Base-by-base conservation (phyloP, 257 asterid genomes). In the Scutellaria barbata region DNA sequence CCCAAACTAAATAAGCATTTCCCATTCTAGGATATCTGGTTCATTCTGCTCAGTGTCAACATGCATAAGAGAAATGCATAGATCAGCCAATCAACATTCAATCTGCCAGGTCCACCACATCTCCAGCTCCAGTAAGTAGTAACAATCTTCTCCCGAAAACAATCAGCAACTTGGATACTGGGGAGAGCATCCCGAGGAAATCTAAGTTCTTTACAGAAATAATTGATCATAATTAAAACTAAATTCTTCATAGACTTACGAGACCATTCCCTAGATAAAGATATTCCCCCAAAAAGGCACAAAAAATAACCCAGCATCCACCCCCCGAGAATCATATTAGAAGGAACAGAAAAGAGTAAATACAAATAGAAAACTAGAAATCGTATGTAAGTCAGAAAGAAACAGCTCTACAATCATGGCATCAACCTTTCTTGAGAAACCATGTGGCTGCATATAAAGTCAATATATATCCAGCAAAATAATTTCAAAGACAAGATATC, bases 161-260 rank as follows among this genome's bases (percentile, higher is more conserved):
- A 69, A 79, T 78, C 88, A 69, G 85, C 89, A 85, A 71, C 88
- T 77, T 81, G 78, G 80, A 79, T 77, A 76, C 82, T 78, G 86
- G 86, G 83, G 66, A 75, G 78, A 74, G 84, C 85, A 83, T 68
- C 75, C 82, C 85, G 58, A 53, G 81, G 77, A 82, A 75, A 82
- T 83, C 89, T 76, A 86, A 52, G 80, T 85, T 77, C 80, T 78
- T 82, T 78, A 69, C 63, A 78, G 78, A 82, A 76, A 82, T 69
- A 64, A 78, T 53, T 68, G 53, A 74, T 76, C 48, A 72, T 74
- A 73, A 70, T 51, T 62, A 69, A 78, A 65, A 75, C 73, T 61
- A 75, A 73, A 65, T 56, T 67, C 40, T 74, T 79, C 68, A 52
- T 41, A 57, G 63, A 74, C 74, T 68, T 79, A 22, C 35, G 57